Base-by-base conservation (phyloP, 257 asterid species). In the Penstemon eatonii region DNA sequence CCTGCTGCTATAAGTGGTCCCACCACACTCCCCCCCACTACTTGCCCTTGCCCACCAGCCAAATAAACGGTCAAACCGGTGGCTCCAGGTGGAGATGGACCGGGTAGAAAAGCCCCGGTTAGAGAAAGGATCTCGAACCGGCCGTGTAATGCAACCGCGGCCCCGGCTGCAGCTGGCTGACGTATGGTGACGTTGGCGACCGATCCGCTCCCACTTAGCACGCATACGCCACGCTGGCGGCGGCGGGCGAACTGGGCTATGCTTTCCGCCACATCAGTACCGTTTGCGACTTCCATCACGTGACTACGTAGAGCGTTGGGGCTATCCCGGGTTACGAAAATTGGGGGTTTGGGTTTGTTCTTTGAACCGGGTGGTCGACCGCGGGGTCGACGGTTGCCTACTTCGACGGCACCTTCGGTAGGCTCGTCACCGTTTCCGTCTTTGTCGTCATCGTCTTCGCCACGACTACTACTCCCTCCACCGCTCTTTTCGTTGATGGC, bases 301-400 rank as follows among this genome's bases (percentile, higher is more conserved):
- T 80, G 79, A 79, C 84, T 80, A 44, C 84, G 81, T 0, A 80
- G 63, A 5, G 81, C 79, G 75, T 80, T 76, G 2, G 84, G 84
- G 81, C 84, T 80, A 69, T 80, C 84, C 63, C 81, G 77, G 60
- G 84, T 80, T 42, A 80, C 81, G 66, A 80, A 80, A 25, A 80
- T 76, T 47, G 84, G 84, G 8, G 84, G 84, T 39, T 80, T 80
- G 1, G 84, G 81, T 37, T 80, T 80, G 73, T 80, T 80, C 56
- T 80, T 80, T 0, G 84, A 80, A 59, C 84, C 84, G 58, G 84
- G 60, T 0, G 84, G 84, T n/a, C 84, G 38, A 13, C 84, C 84
- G 0, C 84, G 70, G 2, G 79, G 84, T 4, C 84, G 76, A 41
- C 84, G 82, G 63, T 64, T 68, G 43, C 75, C 82, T 12, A 76